Base-by-base conservation (phyloP, 805 yeast genomes). In the Middelhovenomyces tepae region DNA sequence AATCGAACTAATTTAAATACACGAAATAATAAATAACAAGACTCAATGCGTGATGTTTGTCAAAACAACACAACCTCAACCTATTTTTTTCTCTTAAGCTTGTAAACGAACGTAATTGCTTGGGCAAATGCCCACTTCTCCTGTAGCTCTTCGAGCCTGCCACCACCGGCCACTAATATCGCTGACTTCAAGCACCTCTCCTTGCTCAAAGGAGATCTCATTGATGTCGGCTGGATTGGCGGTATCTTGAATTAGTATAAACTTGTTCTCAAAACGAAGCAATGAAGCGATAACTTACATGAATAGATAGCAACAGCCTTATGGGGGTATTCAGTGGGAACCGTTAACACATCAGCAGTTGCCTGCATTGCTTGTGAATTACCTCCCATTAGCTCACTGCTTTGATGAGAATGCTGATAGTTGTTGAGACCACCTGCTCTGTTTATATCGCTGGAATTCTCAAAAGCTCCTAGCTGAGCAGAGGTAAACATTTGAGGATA, bases 161-260 rank as follows among this genome's bases (percentile, higher is more conserved):
- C 97, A 89, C 98, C 98, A 89, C 60, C 93, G 78, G 28, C 96
- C 96, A 44, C 82, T 82, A 37, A 85, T 84, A 51, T 89, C 96
- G 46, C 84, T 84, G 21, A 89, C 94, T 49, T 78, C 85, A 56
- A 89, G 69, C n/a, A 85, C 63, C 57, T 89, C 97, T 36, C 91
- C 95, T 56, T 87, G 85, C 43, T 69, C 75, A 51, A 89, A 91
- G 4, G 94, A 80, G 16, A 89, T 72, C 60, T 89, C 98, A 51
- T 87, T 86, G 42, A 80, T 85, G 56, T 89, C 98, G 37, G 80
- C 93, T 1, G 89, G 91, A 48, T 81, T 85, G 5, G 96, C 95
- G 17, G 5, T 26, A 26, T 26, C 29, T 26, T 9, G 15, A 16
- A 26, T 7, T 21, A 21, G 23, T 21, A 9, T 21, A 21, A 26